phyloP scores from a whole-genome alignment of 371 early-diverging fungal genomes.

The Mucor mucedo region DNA sequence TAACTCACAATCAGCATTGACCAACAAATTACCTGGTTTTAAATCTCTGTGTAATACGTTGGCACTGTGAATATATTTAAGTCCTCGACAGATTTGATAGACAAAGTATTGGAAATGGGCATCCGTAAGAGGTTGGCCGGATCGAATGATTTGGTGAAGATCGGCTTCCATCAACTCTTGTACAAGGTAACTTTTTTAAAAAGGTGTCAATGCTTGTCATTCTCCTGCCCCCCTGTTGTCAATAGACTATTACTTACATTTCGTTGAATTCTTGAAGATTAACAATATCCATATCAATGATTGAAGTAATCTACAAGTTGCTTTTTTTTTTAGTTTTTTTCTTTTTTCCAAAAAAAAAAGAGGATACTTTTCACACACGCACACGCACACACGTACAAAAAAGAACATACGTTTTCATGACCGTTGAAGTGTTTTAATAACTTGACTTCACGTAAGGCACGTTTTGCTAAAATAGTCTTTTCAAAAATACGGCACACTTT shows the following conservation, averaged over 20 bases:
- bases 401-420: conserved; percentile 80
- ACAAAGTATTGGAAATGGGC: conserved; percentile 98
- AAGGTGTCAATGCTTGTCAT: background rate
- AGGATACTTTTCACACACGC: no score
- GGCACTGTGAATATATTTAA: conserved; percentile 98
- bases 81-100: conserved; percentile 96
- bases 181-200: conserved; percentile 66
- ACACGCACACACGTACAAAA: background rate
- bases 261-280: conserved; percentile 78
- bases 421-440: conserved; percentile 88
- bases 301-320: conserved; percentile 75
- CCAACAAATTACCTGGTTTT: conserved; percentile 96
- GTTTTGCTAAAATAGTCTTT: conserved; percentile 84
- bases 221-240: no score
- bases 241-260: conserved; percentile 60
- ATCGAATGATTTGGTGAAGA: conserved; percentile 96
- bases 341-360: no score
- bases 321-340: background rate
- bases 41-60: conserved; percentile 95
- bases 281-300: conserved; percentile 65
- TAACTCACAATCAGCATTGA: conserved; percentile 98
- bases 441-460: conserved; percentile 90
- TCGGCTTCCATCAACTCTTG: conserved; percentile 99
- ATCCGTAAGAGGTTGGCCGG: conserved; percentile 95
- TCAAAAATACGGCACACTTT: conserved; percentile 78